Evolutionary conservation across 352 stramenopile genomes (phyloP).

Genomic region (Phytopythium cucurbitacearum): DNA sequence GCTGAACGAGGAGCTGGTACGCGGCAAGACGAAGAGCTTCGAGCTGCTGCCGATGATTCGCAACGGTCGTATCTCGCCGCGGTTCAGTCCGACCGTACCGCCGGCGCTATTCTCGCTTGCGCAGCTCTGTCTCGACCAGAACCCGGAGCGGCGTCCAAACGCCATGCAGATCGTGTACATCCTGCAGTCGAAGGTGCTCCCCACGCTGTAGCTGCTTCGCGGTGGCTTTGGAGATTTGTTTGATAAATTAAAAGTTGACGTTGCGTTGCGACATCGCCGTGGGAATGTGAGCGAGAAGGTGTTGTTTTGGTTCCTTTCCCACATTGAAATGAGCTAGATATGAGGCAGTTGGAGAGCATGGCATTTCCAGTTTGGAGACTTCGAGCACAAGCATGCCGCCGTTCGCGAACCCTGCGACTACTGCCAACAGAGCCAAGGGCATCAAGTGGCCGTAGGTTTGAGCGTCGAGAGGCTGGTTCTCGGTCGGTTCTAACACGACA

Average conservation of each 20-base stretch:
- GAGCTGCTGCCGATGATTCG: constrained; percentile 11
- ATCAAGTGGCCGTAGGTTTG: constrained; percentile 3
- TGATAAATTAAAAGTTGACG: too few relatives aligned
- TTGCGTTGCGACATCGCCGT: not conserved
- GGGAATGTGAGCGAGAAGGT: not conserved
- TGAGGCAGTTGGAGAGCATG: not conserved
- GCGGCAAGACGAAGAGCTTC: constrained; percentile 9
- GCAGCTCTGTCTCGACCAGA: constrained; percentile 13
- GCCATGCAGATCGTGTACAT: constrained; percentile 12
- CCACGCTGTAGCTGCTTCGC: constrained; percentile 1
- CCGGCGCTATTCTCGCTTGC: constrained; percentile 11
- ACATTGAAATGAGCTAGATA: too few relatives aligned
- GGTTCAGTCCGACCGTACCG: constrained; percentile 9
- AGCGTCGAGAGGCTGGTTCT: not conserved
- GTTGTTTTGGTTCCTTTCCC: too few relatives aligned
- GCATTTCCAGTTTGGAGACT: not conserved
- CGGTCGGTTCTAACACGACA: not conserved
- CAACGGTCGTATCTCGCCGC: constrained; percentile 13
- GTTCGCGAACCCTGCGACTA: not conserved
- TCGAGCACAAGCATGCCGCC: not conserved
- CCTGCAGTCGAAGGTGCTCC: constrained; percentile 6
- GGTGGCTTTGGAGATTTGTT: too few relatives aligned
- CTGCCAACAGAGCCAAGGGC: constrained; percentile 1
- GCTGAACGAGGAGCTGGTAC: constrained; percentile 4
- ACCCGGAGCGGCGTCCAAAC: constrained; percentile 11